phyloP scores from a whole-genome alignment of 2,329 filamentous ascomycete species.

The Ceratocystis alfenasii region DNA sequence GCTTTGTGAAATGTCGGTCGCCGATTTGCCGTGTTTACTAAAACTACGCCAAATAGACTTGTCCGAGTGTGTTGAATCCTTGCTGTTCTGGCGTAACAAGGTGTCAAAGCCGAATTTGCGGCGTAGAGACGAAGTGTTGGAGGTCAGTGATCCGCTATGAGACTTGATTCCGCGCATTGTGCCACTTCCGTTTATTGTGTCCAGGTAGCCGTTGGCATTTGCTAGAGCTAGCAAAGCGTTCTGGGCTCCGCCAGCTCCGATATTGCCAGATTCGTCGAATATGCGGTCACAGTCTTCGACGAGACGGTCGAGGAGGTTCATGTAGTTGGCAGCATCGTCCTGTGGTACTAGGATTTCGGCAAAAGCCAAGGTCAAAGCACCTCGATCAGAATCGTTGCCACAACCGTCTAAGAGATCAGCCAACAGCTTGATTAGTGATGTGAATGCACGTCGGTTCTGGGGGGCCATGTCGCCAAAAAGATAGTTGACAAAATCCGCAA shows the following conservation, averaged over 20 bases:
- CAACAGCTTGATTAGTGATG: conserved; percentile 70
- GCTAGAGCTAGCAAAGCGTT: conserved; percentile 24
- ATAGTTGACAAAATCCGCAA: conserved; percentile 55
- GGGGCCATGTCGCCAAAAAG: conserved; percentile 55
- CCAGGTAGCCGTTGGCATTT: conserved; percentile 36
- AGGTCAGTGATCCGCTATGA: conserved; percentile 63
- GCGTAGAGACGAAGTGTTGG: conserved; percentile 74
- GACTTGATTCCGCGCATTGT: conserved; percentile 46
- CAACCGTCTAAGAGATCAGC: conserved; percentile 82
- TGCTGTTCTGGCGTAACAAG: conserved; percentile 67
- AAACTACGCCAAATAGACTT: conserved; percentile 71
- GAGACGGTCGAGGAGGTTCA: conserved; percentile 75
- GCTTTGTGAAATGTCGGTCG: conserved; percentile 21
- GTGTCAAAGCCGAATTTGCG: conserved; percentile 72
- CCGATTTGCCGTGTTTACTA: conserved; percentile 47
- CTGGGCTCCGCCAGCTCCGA: conserved; percentile 21
- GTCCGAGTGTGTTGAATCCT: conserved; percentile 28
- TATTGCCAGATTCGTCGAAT: conserved; percentile 50
- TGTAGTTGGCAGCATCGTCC: conserved; percentile 60
- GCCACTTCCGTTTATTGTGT: conserved; percentile 38
- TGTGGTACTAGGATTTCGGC: conserved; percentile 63
- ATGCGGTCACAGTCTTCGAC: conserved; percentile 82
- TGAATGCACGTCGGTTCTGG: conserved; percentile 65
- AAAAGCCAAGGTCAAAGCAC: conserved; percentile 77
- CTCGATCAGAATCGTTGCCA: conserved; percentile 80